Evolutionary conservation across 768 basidiomycete genomes (phyloP).

Genomic region (Phaeotremella skinneri): DNA sequence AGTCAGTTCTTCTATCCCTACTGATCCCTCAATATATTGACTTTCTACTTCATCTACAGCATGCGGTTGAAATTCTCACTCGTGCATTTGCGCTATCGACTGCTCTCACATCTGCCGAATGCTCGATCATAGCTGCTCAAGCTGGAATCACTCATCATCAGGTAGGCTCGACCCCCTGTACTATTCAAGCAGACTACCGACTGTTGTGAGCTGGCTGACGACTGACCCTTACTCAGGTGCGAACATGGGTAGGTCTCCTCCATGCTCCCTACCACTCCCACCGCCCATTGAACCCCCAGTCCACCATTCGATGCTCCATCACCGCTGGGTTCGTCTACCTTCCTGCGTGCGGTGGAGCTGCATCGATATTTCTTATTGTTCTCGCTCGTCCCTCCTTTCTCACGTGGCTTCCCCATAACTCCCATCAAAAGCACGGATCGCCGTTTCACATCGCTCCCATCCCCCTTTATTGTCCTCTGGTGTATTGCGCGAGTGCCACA

Average conservation of each 20-base stretch:
- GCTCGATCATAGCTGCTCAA: conserved; percentile 23
- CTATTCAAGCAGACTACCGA: neutral
- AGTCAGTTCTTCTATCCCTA: neutral
- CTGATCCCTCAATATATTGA: conserved; percentile 2
- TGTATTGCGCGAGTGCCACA: conserved; percentile 7
- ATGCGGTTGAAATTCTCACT: conserved; percentile 17
- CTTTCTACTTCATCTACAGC: conserved; percentile 1
- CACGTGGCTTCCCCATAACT: conserved; percentile 11
- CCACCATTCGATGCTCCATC: conserved; percentile 7
- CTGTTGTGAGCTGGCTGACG: neutral
- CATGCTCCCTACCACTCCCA: neutral
- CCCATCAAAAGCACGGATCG: conserved; percentile 15
- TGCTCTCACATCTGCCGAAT: conserved; percentile 26
- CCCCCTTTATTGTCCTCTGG: conserved; percentile 7
- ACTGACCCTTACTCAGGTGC: conserved; percentile 18
- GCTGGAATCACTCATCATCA: conserved; percentile 32
- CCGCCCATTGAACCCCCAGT: neutral
- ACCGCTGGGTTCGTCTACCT: no score
- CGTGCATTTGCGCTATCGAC: conserved; percentile 22
- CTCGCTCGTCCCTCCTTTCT: neutral
- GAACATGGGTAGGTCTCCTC: conserved; percentile 39
- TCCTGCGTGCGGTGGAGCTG: neutral
- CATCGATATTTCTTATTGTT: conserved; percentile 11
- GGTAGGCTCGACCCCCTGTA: conserved; percentile 19
- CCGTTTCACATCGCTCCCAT: conserved; percentile 8